phyloP scores from a whole-genome alignment of 805 yeast genomes.

The Candida ascalaphidarum region DNA sequence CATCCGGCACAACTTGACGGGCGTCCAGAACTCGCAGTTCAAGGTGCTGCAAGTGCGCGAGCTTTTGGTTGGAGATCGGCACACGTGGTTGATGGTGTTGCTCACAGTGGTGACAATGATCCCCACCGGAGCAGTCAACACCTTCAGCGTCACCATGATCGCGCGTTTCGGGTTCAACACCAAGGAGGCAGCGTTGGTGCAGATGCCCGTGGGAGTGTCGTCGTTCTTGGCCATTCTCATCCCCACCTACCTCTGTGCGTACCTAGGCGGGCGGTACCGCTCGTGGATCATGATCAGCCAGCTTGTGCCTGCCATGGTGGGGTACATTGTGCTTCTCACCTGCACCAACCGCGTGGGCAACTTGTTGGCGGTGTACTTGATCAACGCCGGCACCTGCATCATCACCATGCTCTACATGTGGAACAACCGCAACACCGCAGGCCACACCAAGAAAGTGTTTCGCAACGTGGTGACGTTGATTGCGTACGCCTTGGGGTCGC shows the following conservation, averaged over 20 bases:
- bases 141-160: slow-evolving; percentile 47
- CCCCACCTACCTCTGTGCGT: slow-evolving; percentile 22
- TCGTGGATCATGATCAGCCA: slow-evolving; percentile 19
- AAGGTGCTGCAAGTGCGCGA: slow-evolving; percentile 39
- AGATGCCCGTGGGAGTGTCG: slow-evolving; percentile 48
- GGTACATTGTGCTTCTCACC: slow-evolving; percentile 34
- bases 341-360: slow-evolving; percentile 32
- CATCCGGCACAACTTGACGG: slow-evolving; percentile 42
- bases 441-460: slow-evolving; percentile 14
- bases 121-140: slow-evolving; percentile 44
- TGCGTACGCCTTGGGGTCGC: slow-evolving; percentile 14
- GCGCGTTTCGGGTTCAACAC: slow-evolving; percentile 40
- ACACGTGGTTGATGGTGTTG: slow-evolving; percentile 41
- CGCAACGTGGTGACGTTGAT: slow-evolving; percentile 12
- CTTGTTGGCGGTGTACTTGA: slow-evolving; percentile 39
- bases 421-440: slow-evolving; percentile 38
- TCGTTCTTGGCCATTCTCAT: slow-evolving; percentile 21
- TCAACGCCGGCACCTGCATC: slow-evolving; percentile 48
- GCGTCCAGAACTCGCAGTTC: slow-evolving; percentile 40
- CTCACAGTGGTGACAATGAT: slow-evolving; percentile 40
- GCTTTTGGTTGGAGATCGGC: slow-evolving; percentile 35
- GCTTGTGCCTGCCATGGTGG: slow-evolving; percentile 25
- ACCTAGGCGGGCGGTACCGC: slow-evolving; percentile 13
- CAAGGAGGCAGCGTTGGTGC: slow-evolving; percentile 39
- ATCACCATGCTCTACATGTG: slow-evolving; percentile 53